Evolutionary conservation across 2,329 filamentous ascomycete genomes (phyloP), one percentile per base, ranked within the genome.

Genomic region (Apiospora saccharicola): DNA sequence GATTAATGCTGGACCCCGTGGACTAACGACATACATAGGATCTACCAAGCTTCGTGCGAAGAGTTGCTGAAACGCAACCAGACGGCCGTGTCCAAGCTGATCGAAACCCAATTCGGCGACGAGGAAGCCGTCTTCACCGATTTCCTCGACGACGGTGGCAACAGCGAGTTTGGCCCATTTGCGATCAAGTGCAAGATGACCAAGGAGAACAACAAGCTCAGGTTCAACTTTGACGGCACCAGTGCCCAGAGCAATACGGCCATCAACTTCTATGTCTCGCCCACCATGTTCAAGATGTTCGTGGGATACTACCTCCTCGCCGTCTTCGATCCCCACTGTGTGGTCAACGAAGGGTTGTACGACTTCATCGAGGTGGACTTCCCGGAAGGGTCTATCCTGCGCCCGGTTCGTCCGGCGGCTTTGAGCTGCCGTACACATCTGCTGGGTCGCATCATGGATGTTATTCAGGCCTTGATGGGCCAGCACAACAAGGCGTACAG

Each of bases 281-380:
- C 83, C 24, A 86, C 83, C 26, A 84, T 86, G 84, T 87, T 87
- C 79, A 86, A 85, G 71, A 86, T 87, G 83, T 87, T 87, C 73
- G 83, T 87, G 61, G 85, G 84, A 0, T 75, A 74, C 74, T 84
- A 84, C 72, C 79, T 87, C 3, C 81, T 87, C n/a, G 85, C 85
- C 1, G 83, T 86, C 0, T 85, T 85, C 47, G 85, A 85, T 41
- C 85, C 85, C 0, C 82, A 85, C 26, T 83, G 82, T 34, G 82
- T 87, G 16, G 85, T 87, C 74, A 87, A 87, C 73, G 85, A 87
- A 72, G 85, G 85, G 16, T 86, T 87, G 77, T 85, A 87, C 73
- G 85, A 87, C 64, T 80, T 86, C 7, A 81, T 87, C 70, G 85
- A 87, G 16, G 82, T 87, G 34, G 74, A 80, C 44, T 85, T 87